phyloP scores from a whole-genome alignment of 192 early-diverging fungal genomes.

The Backusella psychrophila region DNA sequence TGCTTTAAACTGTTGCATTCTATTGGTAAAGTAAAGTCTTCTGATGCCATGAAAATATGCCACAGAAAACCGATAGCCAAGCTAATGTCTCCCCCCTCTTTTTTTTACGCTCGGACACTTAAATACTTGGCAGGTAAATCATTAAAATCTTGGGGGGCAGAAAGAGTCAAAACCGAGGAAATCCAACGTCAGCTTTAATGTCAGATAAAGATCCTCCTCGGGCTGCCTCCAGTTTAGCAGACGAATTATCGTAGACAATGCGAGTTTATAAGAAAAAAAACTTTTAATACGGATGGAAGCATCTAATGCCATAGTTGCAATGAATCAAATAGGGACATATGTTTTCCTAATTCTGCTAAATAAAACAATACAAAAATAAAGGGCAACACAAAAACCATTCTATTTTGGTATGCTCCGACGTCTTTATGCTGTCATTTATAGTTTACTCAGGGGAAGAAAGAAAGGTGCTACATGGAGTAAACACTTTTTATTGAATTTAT shows the following conservation, averaged over 20 bases:
- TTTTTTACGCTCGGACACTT: not conserved
- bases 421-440: not conserved
- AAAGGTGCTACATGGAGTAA: not conserved
- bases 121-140: not conserved
- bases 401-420: not conserved
- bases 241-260: not conserved
- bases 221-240: not conserved
- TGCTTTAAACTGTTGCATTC: too few species aligned
- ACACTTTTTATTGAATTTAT: not conserved
- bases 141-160: not conserved
- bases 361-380: not conserved
- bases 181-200: not conserved
- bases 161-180: not conserved
- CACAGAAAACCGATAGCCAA: not conserved
- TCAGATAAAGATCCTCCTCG: not conserved
- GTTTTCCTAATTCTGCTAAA: not conserved
- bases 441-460: not conserved
- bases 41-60: too few species aligned
- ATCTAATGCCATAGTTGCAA: too few species aligned
- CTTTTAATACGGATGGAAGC: too few species aligned
- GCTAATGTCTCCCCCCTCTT: not conserved
- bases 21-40: too few species aligned
- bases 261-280: not conserved
- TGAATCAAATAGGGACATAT: too few species aligned
- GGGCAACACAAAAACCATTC: not conserved